Evolutionary conservation across 2,329 filamentous ascomycete genomes (phyloP), one percentile per base, ranked within the genome.

Genomic region (Alternaria ethzedia): DNA sequence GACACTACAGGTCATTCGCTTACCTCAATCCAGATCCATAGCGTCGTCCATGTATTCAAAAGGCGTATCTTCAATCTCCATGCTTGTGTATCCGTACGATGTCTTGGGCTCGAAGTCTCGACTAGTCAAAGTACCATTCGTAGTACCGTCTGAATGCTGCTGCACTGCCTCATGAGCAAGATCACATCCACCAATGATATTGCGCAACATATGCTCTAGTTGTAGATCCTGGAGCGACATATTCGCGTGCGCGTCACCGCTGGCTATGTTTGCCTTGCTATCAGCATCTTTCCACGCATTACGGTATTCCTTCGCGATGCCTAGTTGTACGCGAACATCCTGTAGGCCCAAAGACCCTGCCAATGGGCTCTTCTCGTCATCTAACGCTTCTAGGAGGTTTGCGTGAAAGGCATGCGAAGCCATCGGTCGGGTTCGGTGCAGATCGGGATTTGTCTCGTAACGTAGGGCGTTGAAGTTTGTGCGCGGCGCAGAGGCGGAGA

Each of bases 241-340:
- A 26, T 78, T 74, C 21, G 73, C 76, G 49, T 61, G 73, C 44
- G 61, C 63, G 54, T 57, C 60, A 58, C 65, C 55, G 15, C 77
- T 75, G 5, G 55, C 47, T 1, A 62, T 20, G 21, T 43, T 57
- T 1, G 56, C 59, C 6, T 78, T 77, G 46, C 86, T 83, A 41
- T 89, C 87, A 0, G 86, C 89, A 57, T 89, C 87, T 79, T 93
- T 93, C 90, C 90, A 93, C 10, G 87, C 83, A 68, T 93, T 93
- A 2, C 90, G 83, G 59, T 91, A 83, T 67, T 91, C 89, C 74
- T 93, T 93, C 1, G 90, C 90, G 57, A 87, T 82, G 55, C 84
- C 83, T 5, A 93, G 82, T 57, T 90, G 86, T n/a, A 82, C 80
- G 11, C 85, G 82, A 6, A 89, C 87, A 3, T 86, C 82, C 0